phyloP scores from a whole-genome alignment of 371 early-diverging fungal genomes.

The Massospora cicadina region DNA sequence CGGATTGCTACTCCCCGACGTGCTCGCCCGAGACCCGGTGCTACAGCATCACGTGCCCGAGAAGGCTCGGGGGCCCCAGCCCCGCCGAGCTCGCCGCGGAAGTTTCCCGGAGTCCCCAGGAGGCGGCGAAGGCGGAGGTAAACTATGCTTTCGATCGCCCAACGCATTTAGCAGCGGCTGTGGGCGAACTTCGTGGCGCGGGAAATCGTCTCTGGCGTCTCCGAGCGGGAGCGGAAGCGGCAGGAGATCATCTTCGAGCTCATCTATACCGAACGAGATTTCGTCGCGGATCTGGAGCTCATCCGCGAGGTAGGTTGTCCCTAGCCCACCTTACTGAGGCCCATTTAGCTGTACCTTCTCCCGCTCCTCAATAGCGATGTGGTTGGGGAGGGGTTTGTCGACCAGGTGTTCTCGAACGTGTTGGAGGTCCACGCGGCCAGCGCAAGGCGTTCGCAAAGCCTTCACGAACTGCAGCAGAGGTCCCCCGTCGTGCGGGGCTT shows the following conservation, averaged over 20 bases:
- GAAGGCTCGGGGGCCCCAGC: slow-evolving; percentile 23
- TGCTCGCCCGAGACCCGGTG: slow-evolving; percentile 60
- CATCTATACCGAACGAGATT: slow-evolving; percentile 76
- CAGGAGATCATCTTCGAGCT: slow-evolving; percentile 87
- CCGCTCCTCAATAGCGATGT: slow-evolving; percentile 46
- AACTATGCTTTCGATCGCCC: slow-evolving; percentile 2
- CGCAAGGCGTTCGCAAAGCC: slow-evolving; percentile 35
- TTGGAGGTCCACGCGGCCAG: slow-evolving; percentile 49
- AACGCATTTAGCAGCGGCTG: slow-evolving; percentile 16
- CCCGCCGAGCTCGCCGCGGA: not conserved
- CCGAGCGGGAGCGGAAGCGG: slow-evolving; percentile 53
- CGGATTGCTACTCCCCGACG: slow-evolving; percentile 82
- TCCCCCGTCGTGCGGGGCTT: slow-evolving; percentile 49
- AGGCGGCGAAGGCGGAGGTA: slow-evolving; percentile 5
- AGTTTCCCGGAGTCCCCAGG: not conserved
- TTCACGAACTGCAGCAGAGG: slow-evolving; percentile 50
- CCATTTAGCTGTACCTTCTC: slow-evolving; percentile 39
- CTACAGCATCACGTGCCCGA: slow-evolving; percentile 70
- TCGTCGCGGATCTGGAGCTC: slow-evolving; percentile 60
- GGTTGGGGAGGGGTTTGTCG: slow-evolving; percentile 42
- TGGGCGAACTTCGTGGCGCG: slow-evolving; percentile 44
- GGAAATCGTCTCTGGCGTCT: slow-evolving; percentile 46
- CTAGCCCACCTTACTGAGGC: not conserved
- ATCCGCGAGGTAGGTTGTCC: slow-evolving; percentile 34
- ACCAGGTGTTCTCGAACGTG: slow-evolving; percentile 67